Base-by-base conservation (phyloP, 202 grass and related monocot species). In the Elaeis oleifera region DNA sequence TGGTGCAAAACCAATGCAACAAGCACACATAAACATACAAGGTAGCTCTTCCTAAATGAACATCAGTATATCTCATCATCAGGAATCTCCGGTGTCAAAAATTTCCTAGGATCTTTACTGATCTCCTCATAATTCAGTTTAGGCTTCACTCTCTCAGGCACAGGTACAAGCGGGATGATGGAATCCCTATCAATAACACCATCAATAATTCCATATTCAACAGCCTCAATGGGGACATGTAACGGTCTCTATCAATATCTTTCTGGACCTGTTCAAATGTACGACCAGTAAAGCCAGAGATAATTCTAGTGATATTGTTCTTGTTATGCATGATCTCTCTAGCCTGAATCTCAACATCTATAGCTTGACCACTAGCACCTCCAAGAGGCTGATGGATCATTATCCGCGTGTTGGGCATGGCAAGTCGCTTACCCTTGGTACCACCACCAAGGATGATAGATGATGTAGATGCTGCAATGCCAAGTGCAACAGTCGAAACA, bases 371-470 rank as follows among this genome's bases (percentile, higher is more conserved):
- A 70, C 87, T 89, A 5, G 88, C 84, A 21, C 82, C 85, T 63
- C 88, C 92, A 25, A 85, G 70, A 1, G 88, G 92, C 52, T 97
- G 92, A 72, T 91, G 84, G 62, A 97, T 75, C 92, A 97, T 89
- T 56, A 97, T 89, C 27, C 92, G 83, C 44, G 92, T 81, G 76
- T 97, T 97, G 58, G 92, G 92, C 92, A 97, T 89, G 18, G 92
- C 82, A 5, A 97, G 79, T 59, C 92, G 85, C 72, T 91, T 91
- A 62, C 92, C 92, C 74, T 84, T 87, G 19, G 84, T 84, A 49
- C 88, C 92, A 65, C 82, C 77, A 63, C 92, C 92, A 19, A 97
- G 92, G 77, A 97, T 89, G 60, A 97, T 75, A 51, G 92, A 82
- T 16, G 88, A 76, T 14, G 84, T 97, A 16, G 92, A 89, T 70